phyloP scores from a whole-genome alignment of 2,329 filamentous ascomycete genomes.

The Pyricularia pennisetigena region DNA sequence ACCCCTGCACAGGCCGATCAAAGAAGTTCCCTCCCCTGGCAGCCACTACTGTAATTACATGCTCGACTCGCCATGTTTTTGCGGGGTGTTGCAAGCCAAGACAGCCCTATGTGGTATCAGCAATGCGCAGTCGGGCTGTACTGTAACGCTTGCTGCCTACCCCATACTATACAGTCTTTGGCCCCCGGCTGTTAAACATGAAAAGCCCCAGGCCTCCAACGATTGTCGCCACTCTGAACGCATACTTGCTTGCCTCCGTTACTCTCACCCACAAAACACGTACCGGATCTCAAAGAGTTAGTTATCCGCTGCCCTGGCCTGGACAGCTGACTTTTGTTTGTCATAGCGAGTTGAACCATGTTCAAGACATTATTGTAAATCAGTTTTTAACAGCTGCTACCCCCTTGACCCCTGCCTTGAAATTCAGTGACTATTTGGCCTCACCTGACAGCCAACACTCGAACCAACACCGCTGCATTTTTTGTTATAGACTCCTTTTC shows the following conservation, averaged over 20 bases:
- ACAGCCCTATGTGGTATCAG: not conserved
- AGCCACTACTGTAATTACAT: not conserved
- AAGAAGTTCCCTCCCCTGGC: too few species aligned
- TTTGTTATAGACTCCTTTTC: not conserved
- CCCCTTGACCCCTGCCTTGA: not conserved
- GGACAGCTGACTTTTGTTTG: not conserved
- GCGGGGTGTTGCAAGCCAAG: not conserved
- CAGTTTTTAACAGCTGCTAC: not conserved
- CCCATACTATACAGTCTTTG: too few species aligned
- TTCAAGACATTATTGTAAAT: not conserved
- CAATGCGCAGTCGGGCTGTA: not conserved
- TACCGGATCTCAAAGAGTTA: not conserved
- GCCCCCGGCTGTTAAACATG: too few species aligned
- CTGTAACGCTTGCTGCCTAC: not conserved
- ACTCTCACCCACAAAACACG: not conserved
- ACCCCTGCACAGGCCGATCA: not conserved
- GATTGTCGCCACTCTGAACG: not conserved
- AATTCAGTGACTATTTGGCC: not conserved
- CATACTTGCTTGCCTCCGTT: not conserved
- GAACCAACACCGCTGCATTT: not conserved
- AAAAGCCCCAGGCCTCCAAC: not conserved
- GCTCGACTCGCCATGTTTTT: not conserved
- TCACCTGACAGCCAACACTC: not conserved
- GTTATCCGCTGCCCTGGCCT: not conserved
- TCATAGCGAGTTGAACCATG: not conserved